Evolutionary conservation across 2,329 filamentous ascomycete species (phyloP).

Genomic region (Epichloe bromicola): DNA sequence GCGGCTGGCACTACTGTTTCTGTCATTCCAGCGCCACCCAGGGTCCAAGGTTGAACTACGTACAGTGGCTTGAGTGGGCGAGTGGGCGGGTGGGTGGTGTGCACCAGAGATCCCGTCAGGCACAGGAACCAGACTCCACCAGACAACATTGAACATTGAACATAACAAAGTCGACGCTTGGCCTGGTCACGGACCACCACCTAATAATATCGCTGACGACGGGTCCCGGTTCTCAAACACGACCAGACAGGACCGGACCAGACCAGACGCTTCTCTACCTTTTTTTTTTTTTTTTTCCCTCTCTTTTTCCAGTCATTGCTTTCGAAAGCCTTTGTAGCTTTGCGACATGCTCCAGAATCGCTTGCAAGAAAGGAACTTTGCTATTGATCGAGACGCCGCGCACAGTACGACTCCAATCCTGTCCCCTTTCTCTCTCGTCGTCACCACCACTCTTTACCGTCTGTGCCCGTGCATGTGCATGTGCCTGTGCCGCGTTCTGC

Average conservation of each 20-base stretch:
- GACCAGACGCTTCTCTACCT: not conserved
- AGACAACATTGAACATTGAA: too few species aligned
- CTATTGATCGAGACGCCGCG: conserved; percentile 20
- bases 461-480: not conserved
- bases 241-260: not conserved
- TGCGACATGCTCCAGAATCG: conserved; percentile 19
- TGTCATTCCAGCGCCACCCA: not conserved
- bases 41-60: not conserved
- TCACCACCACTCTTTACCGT: not conserved
- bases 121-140: too few species aligned
- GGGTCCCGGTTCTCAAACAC: not conserved
- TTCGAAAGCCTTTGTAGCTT: not conserved
- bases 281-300: not conserved
- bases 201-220: not conserved
- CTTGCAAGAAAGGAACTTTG: conserved; percentile 21
- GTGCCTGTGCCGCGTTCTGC: not conserved
- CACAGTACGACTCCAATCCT: conserved; percentile 1
- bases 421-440: not conserved
- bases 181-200: not conserved
- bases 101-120: too few species aligned
- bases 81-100: not conserved
- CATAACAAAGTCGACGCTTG: too few species aligned
- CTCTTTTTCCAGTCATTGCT: not conserved
- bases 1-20: not conserved
- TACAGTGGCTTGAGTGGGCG: too few species aligned